Percentiles rank a stretch among this genome's conserved stretches.
phyloP scores from a whole-genome alignment of 306 rosid species.

The Glycyrrhiza uralensis region DNA sequence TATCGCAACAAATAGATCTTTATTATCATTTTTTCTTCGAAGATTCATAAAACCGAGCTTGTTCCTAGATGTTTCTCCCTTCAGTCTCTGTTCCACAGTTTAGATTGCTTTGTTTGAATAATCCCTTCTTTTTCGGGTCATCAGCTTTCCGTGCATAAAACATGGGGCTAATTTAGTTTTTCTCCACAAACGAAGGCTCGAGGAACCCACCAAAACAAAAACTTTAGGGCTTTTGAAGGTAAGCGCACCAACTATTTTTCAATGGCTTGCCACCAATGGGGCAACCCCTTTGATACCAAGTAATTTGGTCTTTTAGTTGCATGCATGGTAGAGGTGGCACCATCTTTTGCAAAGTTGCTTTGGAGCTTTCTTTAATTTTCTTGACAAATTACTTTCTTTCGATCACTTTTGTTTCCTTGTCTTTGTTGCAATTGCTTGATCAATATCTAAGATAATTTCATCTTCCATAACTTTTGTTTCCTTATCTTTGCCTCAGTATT shows the following conservation, averaged over 20 bases:
- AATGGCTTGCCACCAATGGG: background rate
- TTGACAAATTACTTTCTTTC: background rate
- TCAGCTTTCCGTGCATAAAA: background rate
- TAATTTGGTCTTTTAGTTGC: background rate
- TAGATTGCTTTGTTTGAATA: background rate
- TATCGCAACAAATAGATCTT: background rate
- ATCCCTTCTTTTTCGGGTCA: background rate
- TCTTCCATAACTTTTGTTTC: too few relatives aligned
- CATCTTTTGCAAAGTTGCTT: slow-evolving; percentile 45
- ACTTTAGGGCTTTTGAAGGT: slow-evolving; percentile 2
- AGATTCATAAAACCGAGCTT: background rate
- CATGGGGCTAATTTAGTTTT: background rate
- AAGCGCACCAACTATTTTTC: slow-evolving; percentile 4
- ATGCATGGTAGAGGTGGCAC: background rate
- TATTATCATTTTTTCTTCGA: background rate
- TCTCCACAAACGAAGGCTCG: slow-evolving; percentile 12
- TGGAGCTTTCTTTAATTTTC: slow-evolving; percentile 15
- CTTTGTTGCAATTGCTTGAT: background rate
- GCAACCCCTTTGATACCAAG: background rate
- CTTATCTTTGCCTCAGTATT: too few relatives aligned
- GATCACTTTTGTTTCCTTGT: slow-evolving; percentile 15
- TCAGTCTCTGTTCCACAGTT: background rate
- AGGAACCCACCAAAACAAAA: slow-evolving; percentile 11
- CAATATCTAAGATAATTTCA: background rate
- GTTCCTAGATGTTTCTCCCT: slow-evolving; percentile 20